Evolutionary conservation across 192 early-diverging fungal genomes (phyloP), one percentile per base, ranked within the genome.

Genomic region (Umbelopsis sp.): DNA sequence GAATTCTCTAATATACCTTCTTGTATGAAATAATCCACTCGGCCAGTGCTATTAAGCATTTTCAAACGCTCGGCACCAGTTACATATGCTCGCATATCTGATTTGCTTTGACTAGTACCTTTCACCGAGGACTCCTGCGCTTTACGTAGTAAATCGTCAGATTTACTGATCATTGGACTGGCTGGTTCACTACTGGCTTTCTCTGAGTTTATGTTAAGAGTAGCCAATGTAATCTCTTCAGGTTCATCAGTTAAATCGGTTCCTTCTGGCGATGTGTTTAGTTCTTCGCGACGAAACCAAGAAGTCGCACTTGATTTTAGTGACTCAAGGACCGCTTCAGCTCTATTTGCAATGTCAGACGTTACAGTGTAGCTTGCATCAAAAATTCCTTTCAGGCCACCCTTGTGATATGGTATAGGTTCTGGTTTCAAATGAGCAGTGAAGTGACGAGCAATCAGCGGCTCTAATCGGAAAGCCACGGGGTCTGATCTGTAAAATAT

Each of bases 321-420:
- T 22, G 55, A 61, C 7, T 35, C 16, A 7, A 61, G 27, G 13
- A 61, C 55, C 10, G 55, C 55, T 61, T 61, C 55, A 18, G 87
- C 86, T 20, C 81, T 73, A 44, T 77, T 83, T 25, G 88, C 87
- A 27, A 92, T 76, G 20, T 84, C 87, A 44, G 66, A 81, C 22
- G 84, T 68, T 20, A 91, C 75, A 47, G 89, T 89, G 51, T 84
- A 82, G 55, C 91, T 85, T 16, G 86, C 91, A 22, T 86, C 72
- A 22, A 89, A 78, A 8, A 81, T 72, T 53, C 82, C 87, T 44
- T 80, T 90, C 11, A 93, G 72, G 22, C 91, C 91, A 16, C 91
- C 91, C 67, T 93, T 93, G 41, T 90, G 89, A 67, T 93, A 93
- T 8, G 83, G 87, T 21, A 93, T 82, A n/a, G 82, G 81, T 6